Conservation (phyloP, 2,329 filamentous ascomycete genomes). For the Colletotrichum gloeosporioides region DNA sequence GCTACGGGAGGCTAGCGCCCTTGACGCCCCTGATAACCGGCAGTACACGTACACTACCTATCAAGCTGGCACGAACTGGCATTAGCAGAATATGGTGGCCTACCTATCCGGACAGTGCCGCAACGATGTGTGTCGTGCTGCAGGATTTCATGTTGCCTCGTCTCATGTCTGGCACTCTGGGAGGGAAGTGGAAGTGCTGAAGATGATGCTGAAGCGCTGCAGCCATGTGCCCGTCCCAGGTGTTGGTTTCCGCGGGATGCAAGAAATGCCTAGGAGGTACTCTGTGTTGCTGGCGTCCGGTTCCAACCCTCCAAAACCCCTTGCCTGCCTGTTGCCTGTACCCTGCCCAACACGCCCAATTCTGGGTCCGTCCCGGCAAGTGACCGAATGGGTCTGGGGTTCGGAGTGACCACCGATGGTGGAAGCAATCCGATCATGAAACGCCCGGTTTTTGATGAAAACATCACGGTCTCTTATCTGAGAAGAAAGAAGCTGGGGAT, state of each 20-base stretch:
- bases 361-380: constrained; percentile 8
- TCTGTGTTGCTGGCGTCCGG: neutral
- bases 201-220: neutral
- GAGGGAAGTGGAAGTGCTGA: neutral
- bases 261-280: neutral
- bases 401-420: neutral
- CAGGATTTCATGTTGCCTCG: neutral
- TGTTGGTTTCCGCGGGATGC: neutral
- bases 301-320: neutral
- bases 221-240: neutral
- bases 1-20: neutral
- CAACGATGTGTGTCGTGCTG: neutral
- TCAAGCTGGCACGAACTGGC: neutral
- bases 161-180: neutral
- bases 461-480: neutral
- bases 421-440: constrained; percentile 7
- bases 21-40: neutral
- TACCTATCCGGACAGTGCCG: neutral
- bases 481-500: neutral
- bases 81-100: neutral
- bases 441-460: neutral
- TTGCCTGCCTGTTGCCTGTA: neutral
- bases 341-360: neutral
- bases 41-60: neutral
- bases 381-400: constrained; percentile 6